These are phyloP conservation scores for Carallia brachiata DNA, from an alignment of 345 rosid species.

Conservation along the genomic window DNA sequence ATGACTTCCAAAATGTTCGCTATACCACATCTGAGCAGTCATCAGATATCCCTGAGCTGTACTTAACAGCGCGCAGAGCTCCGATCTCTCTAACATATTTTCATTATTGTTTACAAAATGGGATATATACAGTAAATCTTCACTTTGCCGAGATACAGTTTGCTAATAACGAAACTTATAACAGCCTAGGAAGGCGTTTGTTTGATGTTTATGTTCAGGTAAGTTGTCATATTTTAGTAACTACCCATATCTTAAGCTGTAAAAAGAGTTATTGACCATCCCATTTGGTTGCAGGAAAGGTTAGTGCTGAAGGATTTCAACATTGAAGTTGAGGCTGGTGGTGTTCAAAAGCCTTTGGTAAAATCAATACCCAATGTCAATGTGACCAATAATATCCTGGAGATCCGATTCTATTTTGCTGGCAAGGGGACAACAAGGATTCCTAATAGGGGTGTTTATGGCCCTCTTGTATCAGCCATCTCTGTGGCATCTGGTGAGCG, in stretches of 20 bases:
- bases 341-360: slow-evolving; percentile 18
- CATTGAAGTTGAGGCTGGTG: slow-evolving; percentile 22
- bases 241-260: background rate
- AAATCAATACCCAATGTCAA: slow-evolving; percentile 14
- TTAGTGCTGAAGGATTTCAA: slow-evolving; percentile 21
- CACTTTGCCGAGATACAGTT: slow-evolving; percentile 64
- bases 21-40: slow-evolving; percentile 25
- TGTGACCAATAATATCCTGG: slow-evolving; percentile 20
- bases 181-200: slow-evolving; percentile 55
- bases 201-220: slow-evolving; percentile 70
- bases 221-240: slow-evolving; percentile 11
- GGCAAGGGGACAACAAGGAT: slow-evolving; percentile 30
- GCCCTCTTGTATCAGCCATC: slow-evolving; percentile 29
- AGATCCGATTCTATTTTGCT: slow-evolving; percentile 26
- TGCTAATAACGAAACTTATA: slow-evolving; percentile 41
- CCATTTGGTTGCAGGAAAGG: slow-evolving; percentile 16
- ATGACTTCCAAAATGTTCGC: slow-evolving; percentile 38
- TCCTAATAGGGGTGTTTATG: slow-evolving; percentile 24
- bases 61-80: slow-evolving; percentile 47
- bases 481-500: slow-evolving; percentile 25
- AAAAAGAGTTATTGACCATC: background rate
- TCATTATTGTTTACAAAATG: slow-evolving; percentile 61
- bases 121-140: slow-evolving; percentile 47
- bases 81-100: slow-evolving; percentile 67
- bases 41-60: slow-evolving; percentile 43